Evolutionary conservation across 129 eudicot genomes (phyloP).

Genomic region (Flaveria brownii): DNA sequence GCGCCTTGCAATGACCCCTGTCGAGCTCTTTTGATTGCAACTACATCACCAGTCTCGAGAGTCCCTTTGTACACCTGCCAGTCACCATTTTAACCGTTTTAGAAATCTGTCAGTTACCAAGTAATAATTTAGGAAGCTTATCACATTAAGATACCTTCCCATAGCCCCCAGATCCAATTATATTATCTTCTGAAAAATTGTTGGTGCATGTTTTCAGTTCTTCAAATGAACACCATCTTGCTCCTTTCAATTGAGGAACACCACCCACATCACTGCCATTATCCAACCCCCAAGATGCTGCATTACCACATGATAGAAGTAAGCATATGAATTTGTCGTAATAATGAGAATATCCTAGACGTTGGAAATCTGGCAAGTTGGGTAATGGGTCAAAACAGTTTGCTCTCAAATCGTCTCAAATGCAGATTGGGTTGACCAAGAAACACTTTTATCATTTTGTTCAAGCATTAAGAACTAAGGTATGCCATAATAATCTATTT

Average conservation of each 20-base stretch:
- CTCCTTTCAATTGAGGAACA: slow-evolving; percentile 82
- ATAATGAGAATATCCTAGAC: slow-evolving; percentile 1
- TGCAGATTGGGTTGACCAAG: not conserved
- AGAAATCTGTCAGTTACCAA: not conserved
- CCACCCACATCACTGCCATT: slow-evolving; percentile 48
- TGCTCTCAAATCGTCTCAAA: not conserved
- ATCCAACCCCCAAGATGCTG: slow-evolving; percentile 76
- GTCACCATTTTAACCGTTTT: slow-evolving; percentile 17
- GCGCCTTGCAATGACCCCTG: slow-evolving; percentile 88
- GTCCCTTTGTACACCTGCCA: slow-evolving; percentile 81
- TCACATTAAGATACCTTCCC: slow-evolving; percentile 61
- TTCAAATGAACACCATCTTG: slow-evolving; percentile 80
- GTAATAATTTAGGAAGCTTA: slow-evolving; percentile 6
- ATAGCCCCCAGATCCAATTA: slow-evolving; percentile 85
- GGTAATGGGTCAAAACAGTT: not conserved
- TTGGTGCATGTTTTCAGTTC: slow-evolving; percentile 63
- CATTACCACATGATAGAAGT: slow-evolving; percentile 31
- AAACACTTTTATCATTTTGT: not conserved
- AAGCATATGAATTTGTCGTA: not conserved
- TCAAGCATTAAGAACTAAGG: not conserved
- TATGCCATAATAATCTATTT: not conserved
- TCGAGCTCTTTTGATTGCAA: slow-evolving; percentile 86
- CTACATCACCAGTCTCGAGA: slow-evolving; percentile 48
- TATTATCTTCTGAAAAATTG: slow-evolving; percentile 67
- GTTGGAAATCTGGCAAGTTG: not conserved